phyloP scores from a whole-genome alignment of 345 rosid species.

The Citrus australasica region DNA sequence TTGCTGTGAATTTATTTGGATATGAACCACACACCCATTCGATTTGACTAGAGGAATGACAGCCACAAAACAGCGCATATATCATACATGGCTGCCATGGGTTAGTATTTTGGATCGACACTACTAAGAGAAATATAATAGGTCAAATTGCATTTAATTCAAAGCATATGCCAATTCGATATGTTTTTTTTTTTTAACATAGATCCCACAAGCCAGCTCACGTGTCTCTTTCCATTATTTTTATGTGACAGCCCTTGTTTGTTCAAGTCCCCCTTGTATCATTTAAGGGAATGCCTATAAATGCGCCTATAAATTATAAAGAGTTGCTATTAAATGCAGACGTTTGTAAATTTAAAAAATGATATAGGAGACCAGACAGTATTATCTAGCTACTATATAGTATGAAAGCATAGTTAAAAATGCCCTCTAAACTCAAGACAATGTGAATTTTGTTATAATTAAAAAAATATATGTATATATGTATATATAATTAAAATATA shows the following conservation, averaged over 20 bases:
- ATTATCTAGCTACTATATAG: too few relatives aligned
- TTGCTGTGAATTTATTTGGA: too few relatives aligned
- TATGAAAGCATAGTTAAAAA: too few relatives aligned
- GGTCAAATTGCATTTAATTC: not conserved
- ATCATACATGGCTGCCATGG: too few relatives aligned
- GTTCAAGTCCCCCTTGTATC: not conserved
- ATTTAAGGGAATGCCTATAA: not conserved
- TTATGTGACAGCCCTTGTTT: not conserved
- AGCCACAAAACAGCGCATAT: not conserved
- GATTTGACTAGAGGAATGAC: not conserved
- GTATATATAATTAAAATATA: too few relatives aligned
- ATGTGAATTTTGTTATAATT: too few relatives aligned
- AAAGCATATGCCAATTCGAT: not conserved
- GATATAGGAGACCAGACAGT: not conserved
- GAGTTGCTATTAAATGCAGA: not conserved
- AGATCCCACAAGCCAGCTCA: not conserved
- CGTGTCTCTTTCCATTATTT: not conserved
- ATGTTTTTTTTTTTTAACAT: not conserved
- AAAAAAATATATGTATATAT: too few relatives aligned
- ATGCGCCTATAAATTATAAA: too few relatives aligned
- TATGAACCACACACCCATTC: too few relatives aligned
- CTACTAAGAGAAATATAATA: not conserved
- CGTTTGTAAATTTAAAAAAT: not conserved
- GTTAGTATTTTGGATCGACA: not conserved
- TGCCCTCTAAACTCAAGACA: too few relatives aligned